Evolutionary conservation across 2,329 filamentous ascomycete genomes (phyloP).

Genomic region (Helicocarpus griseus): DNA sequence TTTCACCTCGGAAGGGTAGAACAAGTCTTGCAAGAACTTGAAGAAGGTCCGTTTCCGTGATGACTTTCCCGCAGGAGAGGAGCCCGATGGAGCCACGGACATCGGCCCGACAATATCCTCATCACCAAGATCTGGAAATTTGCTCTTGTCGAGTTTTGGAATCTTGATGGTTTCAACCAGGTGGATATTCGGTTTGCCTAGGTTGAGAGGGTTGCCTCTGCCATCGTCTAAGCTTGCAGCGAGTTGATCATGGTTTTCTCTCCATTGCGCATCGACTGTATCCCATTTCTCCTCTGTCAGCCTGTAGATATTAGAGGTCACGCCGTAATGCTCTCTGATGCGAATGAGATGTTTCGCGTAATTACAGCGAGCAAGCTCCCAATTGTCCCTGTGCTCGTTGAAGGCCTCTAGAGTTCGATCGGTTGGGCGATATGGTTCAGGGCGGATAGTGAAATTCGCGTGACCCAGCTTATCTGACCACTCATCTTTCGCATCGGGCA

Average conservation of each 20-base stretch:
- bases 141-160: conserved; percentile 49
- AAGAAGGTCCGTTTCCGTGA: conserved; percentile 35
- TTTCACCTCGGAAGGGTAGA: conserved; percentile 14
- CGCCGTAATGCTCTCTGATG: conserved; percentile 81
- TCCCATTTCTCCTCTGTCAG: conserved; percentile 86
- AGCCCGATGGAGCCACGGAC: conserved; percentile 40
- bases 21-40: conserved; percentile 35
- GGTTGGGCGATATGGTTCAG: conserved; percentile 66
- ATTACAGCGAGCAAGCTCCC: conserved; percentile 73
- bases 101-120: conserved; percentile 92
- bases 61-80: conserved; percentile 29
- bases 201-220: conserved; percentile 27
- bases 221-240: conserved; percentile 39
- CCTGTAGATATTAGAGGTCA: conserved; percentile 78
- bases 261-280: conserved; percentile 67
- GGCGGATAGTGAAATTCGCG: conserved; percentile 83
- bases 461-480: conserved; percentile 84
- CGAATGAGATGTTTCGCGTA: conserved; percentile 83
- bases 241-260: conserved; percentile 56
- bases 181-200: conserved; percentile 27
- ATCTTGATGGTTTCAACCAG: conserved; percentile 43
- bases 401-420: conserved; percentile 50
- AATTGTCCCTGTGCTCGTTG: conserved; percentile 62
- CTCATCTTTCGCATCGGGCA: conserved; percentile 59
- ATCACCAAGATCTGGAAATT: conserved; percentile 81